A percentile compares a stretch with the other conserved stretches of the same genome.
Conservation (phyloP, 257 asterid species). For the Solanum chmielewskii region DNA sequence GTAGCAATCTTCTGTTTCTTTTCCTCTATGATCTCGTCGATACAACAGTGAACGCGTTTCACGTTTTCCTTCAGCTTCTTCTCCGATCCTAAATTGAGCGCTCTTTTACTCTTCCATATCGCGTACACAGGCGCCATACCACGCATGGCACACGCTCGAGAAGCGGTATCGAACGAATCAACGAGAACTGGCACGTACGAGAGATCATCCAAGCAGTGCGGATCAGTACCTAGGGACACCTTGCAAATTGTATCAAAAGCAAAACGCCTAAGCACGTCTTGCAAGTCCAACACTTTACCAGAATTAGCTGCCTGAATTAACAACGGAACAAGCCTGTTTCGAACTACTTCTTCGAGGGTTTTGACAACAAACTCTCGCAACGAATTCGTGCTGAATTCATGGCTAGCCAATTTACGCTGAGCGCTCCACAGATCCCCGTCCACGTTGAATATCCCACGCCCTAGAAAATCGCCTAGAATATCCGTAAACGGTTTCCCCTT, state of each 20-base stretch:
- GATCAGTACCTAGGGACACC: neutral
- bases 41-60: conserved; percentile 18
- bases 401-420: conserved; percentile 43
- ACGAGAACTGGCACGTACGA: conserved; percentile 27
- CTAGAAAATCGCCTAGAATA: conserved; percentile 55
- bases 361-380: conserved; percentile 22
- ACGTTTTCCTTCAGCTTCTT: conserved; percentile 34
- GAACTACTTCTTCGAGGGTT: conserved; percentile 15
- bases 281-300: neutral
- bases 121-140: conserved; percentile 34
- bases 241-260: conserved; percentile 11
- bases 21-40: neutral
- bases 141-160: conserved; percentile 40
- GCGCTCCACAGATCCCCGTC: conserved; percentile 53
- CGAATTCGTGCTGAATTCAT: conserved; percentile 32
- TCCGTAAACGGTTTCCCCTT: conserved; percentile 57
- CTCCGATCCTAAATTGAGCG: conserved; percentile 44
- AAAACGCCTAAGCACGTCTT: conserved; percentile 7
- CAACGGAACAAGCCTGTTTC: neutral
- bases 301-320: neutral
- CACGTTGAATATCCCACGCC: conserved; percentile 62
- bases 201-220: conserved; percentile 4
- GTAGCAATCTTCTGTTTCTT: neutral
- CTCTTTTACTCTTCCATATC: conserved; percentile 47
- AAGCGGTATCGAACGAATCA: conserved; percentile 45